These are phyloP conservation scores for Parasarocladium wereldwijsianum DNA, from an alignment of 2,329 filamentous ascomycete genomes.

Conservation along the genomic window DNA sequence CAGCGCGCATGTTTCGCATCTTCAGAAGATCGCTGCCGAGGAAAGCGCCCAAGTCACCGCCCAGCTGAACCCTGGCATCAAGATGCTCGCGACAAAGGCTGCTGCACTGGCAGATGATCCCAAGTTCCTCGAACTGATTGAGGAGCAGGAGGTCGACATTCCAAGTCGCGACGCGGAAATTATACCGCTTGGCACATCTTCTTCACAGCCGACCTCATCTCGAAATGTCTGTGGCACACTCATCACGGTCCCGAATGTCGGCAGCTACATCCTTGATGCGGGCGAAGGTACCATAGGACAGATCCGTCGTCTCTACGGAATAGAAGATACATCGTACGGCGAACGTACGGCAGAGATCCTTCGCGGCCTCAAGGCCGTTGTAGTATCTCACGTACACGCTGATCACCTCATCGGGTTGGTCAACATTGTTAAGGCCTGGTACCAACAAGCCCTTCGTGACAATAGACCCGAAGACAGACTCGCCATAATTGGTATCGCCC, in stretches of 20 bases:
- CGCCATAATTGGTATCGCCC: conserved; percentile 51
- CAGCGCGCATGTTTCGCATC: too few species aligned
- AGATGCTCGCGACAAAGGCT: conserved; percentile 38
- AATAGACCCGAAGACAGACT: conserved; percentile 29
- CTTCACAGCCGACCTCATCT: conserved; percentile 79
- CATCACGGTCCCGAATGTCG: conserved; percentile 66
- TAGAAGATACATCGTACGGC: conserved; percentile 46
- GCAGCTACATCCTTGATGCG: conserved; percentile 82
- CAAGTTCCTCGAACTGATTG: conserved; percentile 32
- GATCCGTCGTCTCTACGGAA: conserved; percentile 57
- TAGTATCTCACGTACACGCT: conserved; percentile 91
- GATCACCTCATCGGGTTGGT: conserved; percentile 85
- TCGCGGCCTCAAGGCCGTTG: conserved; percentile 65
- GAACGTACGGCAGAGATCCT: conserved; percentile 47
- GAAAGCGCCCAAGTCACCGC: conserved; percentile 32
- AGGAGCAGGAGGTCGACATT: conserved; percentile 44
- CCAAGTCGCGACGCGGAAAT: conserved; percentile 67
- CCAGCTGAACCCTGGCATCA: too few species aligned
- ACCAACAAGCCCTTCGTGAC: conserved; percentile 31
- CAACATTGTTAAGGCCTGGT: conserved; percentile 74
- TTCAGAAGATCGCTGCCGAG: conserved; percentile 11
- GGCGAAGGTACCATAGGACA: conserved; percentile 90
- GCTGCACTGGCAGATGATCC: conserved; percentile 23
- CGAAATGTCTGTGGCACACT: conserved; percentile 89
- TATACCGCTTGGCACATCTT: conserved; percentile 80